These are phyloP conservation scores for Curvularia lunata DNA, from an alignment of 2,329 filamentous ascomycete species.

Conservation along the genomic window DNA sequence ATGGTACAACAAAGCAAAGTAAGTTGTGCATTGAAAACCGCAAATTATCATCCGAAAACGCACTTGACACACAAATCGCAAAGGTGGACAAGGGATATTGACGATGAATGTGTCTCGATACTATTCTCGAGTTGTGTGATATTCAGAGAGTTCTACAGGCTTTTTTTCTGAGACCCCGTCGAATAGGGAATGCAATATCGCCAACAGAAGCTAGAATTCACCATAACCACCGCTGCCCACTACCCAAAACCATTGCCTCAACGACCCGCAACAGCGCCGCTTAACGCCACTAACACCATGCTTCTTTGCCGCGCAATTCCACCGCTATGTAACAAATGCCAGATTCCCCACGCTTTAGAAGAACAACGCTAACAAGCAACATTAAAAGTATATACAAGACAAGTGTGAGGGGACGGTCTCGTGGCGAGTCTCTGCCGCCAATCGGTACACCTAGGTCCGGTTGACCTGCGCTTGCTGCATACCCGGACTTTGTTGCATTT, in stretches of 20 bases:
- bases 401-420: slow-evolving; percentile 23
- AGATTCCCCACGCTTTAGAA: slow-evolving; percentile 18
- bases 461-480: slow-evolving; percentile 44
- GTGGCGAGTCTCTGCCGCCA: slow-evolving; percentile 20
- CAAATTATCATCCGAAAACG: background rate
- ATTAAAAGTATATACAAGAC: slow-evolving; percentile 44
- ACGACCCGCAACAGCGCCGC: slow-evolving; percentile 9
- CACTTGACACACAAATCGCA: background rate
- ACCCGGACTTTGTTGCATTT: slow-evolving; percentile 44
- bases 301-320: slow-evolving; percentile 11
- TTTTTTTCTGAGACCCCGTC: slow-evolving; percentile 7
- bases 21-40: background rate
- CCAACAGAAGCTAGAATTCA: slow-evolving; percentile 7
- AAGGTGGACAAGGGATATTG: background rate
- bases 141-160: slow-evolving; percentile 20
- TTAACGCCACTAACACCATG: slow-evolving; percentile 20
- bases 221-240: background rate
- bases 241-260: background rate
- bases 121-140: slow-evolving; percentile 16
- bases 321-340: slow-evolving; percentile 5
- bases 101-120: slow-evolving; percentile 6
- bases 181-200: slow-evolving; percentile 3
- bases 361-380: slow-evolving; percentile 26
- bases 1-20: background rate
- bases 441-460: slow-evolving; percentile 19